These are phyloP conservation scores for Stephanodiscus triporus DNA, from an alignment of 108 stramenopile genomes.

Conservation along the genomic window DNA sequence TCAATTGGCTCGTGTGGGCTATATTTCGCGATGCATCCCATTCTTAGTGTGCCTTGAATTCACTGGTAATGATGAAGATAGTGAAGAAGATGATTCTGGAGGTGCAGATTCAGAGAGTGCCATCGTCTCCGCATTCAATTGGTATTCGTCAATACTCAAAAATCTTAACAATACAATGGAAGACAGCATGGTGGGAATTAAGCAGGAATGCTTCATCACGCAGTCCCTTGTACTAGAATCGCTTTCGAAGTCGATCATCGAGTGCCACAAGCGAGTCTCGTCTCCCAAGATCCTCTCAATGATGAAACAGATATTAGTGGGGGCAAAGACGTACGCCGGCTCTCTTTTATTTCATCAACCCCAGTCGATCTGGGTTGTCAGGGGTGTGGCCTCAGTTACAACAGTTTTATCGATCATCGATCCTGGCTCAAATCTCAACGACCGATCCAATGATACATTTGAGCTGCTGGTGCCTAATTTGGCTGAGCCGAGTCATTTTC, in stretches of 20 bases:
- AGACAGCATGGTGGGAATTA: background rate
- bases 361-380: slow-evolving; percentile 61
- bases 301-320: slow-evolving; percentile 28
- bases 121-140: slow-evolving; percentile 15
- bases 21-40: slow-evolving; percentile 55
- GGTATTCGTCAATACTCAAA: slow-evolving; percentile 42
- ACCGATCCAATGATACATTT: slow-evolving; percentile 52
- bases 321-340: slow-evolving; percentile 33
- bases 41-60: slow-evolving; percentile 52
- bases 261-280: slow-evolving; percentile 31
- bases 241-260: slow-evolving; percentile 47
- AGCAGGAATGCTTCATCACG: slow-evolving; percentile 9
- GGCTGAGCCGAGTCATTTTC: slow-evolving; percentile 62
- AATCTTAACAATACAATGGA: slow-evolving; percentile 8
- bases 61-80: slow-evolving; percentile 18
- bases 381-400: slow-evolving; percentile 54
- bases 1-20: slow-evolving; percentile 33
- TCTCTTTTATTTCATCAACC: slow-evolving; percentile 44
- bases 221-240: slow-evolving; percentile 58
- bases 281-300: slow-evolving; percentile 25
- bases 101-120: slow-evolving; percentile 1
- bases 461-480: slow-evolving; percentile 72
- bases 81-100: slow-evolving; percentile 22
- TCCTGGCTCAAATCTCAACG: slow-evolving; percentile 31
- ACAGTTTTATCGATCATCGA: slow-evolving; percentile 35